These are phyloP conservation scores for Umbelopsis ramanniana DNA, from an alignment of 192 early-diverging fungal species.

Conservation along the genomic window DNA sequence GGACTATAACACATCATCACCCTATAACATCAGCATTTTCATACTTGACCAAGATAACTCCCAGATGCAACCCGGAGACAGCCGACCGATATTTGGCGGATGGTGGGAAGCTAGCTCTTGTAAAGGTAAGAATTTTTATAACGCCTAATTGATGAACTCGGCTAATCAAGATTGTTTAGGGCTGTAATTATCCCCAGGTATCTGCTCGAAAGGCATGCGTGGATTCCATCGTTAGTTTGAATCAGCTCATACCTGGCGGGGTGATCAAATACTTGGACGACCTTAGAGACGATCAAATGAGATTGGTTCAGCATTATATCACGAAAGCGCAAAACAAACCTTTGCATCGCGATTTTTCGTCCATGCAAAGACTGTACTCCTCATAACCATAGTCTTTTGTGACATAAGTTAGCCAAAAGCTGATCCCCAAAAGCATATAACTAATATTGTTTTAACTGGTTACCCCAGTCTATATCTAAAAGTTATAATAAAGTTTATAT, in stretches of 20 bases:
- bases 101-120: conserved; percentile 34
- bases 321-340: conserved; percentile 26
- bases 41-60: conserved; percentile 34
- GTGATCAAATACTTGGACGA: conserved; percentile 34
- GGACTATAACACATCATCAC: conserved; percentile 23
- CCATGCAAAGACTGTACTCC: conserved; percentile 2
- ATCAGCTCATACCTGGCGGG: conserved; percentile 39
- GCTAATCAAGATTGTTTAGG: conserved; percentile 6
- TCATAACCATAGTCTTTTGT: not conserved
- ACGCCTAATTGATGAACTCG: not conserved
- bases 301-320: conserved; percentile 38
- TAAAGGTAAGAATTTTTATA: conserved; percentile 21
- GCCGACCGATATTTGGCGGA: conserved; percentile 34
- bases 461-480: no score
- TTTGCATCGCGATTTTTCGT: not conserved
- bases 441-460: not conserved
- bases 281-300: conserved; percentile 43
- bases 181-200: conserved; percentile 36
- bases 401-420: not conserved
- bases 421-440: not conserved
- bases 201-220: conserved; percentile 42
- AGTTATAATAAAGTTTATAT: no score
- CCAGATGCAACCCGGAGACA: conserved; percentile 26
- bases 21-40: conserved; percentile 41
- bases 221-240: conserved; percentile 41